A percentile compares a stretch with the other conserved stretches of the same genome.
phyloP scores from a whole-genome alignment of 768 basidiomycete species.

The Kwoniella botswanensis region DNA sequence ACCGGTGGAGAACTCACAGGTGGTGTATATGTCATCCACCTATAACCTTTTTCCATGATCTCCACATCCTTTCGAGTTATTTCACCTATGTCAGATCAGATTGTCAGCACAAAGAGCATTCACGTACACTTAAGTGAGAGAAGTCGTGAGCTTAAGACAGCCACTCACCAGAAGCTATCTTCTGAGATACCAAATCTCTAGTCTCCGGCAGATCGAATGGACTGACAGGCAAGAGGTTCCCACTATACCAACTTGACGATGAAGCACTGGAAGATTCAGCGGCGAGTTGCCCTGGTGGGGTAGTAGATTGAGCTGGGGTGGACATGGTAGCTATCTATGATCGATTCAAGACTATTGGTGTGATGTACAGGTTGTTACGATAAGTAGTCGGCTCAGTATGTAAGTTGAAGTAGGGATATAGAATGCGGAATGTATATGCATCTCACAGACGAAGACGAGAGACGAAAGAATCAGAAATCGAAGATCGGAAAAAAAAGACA shows the following conservation, averaged over 20 bases:
- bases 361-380: too few species aligned
- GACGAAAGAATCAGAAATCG: not conserved
- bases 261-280: slow-evolving; percentile 12
- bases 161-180: slow-evolving; percentile 21
- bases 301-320: not conserved
- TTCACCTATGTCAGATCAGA: slow-evolving; percentile 11
- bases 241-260: slow-evolving; percentile 21
- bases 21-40: slow-evolving; percentile 28
- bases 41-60: slow-evolving; percentile 29
- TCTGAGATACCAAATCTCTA: slow-evolving; percentile 20
- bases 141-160: not conserved
- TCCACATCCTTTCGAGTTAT: slow-evolving; percentile 23
- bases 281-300: slow-evolving; percentile 3
- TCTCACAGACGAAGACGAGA: not conserved
- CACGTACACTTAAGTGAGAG: not conserved
- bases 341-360: not conserved
- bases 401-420: not conserved
- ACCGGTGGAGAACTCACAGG: slow-evolving; percentile 18
- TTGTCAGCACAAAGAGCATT: not conserved
- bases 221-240: slow-evolving; percentile 22
- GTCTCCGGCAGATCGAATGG: slow-evolving; percentile 29
- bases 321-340: not conserved
- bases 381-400: not conserved
- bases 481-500: not conserved
- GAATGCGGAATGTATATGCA: not conserved